These are phyloP conservation scores for Raffaelea arxii DNA, from an alignment of 2,329 filamentous ascomycete genomes.

Conservation along the genomic window DNA sequence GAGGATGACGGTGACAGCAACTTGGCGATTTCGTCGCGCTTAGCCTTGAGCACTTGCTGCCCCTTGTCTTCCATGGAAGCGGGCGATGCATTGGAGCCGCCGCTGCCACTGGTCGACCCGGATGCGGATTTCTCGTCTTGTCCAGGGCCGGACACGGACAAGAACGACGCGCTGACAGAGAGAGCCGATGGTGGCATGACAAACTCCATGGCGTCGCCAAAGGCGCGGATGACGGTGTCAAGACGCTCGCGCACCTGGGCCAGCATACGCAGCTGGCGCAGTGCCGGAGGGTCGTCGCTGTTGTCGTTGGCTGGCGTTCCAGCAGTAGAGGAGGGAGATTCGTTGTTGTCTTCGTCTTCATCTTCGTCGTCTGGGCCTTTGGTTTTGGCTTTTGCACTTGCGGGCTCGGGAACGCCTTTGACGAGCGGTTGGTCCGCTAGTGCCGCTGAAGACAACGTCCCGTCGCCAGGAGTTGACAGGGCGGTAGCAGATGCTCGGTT, in stretches of 20 bases:
- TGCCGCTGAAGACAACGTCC: constrained; percentile 29
- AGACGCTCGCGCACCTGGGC: constrained; percentile 75
- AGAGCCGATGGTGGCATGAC: constrained; percentile 81
- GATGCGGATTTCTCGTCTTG: constrained; percentile 30
- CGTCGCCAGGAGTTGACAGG: neutral
- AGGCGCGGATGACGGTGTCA: constrained; percentile 80
- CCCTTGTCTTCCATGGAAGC: constrained; percentile 67
- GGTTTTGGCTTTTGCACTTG: constrained; percentile 4
- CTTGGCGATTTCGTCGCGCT: constrained; percentile 62
- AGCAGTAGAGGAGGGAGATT: constrained; percentile 9
- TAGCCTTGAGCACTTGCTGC: constrained; percentile 62
- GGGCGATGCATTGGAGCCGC: neutral
- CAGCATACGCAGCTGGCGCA: constrained; percentile 72
- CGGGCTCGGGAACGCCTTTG: constrained; percentile 2
- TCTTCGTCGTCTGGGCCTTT: constrained; percentile 6
- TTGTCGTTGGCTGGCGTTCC: neutral
- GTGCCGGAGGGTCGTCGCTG: constrained; percentile 51
- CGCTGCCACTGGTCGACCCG: constrained; percentile 28
- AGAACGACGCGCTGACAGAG: constrained; percentile 73
- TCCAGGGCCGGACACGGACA: constrained; percentile 76
- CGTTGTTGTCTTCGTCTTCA: constrained; percentile 10
- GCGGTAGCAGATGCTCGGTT: constrained; percentile 19
- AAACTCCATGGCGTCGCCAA: constrained; percentile 94
- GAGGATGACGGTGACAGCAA: too few species aligned
- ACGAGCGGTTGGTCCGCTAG: neutral